Evolutionary conservation across 1,284 basidiomycete genomes (phyloP).

Genomic region (Waitea zeae): DNA sequence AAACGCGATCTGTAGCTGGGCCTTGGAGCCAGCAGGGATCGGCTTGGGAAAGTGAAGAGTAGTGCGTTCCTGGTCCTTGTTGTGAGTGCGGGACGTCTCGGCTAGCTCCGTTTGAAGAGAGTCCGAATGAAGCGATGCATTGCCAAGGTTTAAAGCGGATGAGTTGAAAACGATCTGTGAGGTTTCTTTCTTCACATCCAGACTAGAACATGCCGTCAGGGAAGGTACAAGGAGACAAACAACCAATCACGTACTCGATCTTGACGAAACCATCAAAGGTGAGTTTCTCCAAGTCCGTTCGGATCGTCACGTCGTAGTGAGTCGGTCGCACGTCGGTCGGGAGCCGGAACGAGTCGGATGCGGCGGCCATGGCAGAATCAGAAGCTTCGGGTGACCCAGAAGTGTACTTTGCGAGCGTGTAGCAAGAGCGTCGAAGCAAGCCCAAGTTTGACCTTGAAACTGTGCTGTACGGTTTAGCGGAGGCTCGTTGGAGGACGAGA

Average conservation of each 20-base stretch:
- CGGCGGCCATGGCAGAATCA: too few relatives aligned
- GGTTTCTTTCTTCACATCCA: constrained; percentile 57
- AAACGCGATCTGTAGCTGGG: constrained; percentile 46
- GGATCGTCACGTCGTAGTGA: constrained; percentile 77
- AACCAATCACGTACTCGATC: constrained; percentile 31
- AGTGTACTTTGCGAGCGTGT: too few relatives aligned
- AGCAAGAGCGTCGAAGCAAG: too few relatives aligned
- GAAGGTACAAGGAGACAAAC: neutral
- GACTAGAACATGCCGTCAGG: constrained; percentile 20
- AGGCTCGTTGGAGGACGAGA: too few relatives aligned
- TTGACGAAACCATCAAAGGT: constrained; percentile 68
- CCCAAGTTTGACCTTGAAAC: too few relatives aligned
- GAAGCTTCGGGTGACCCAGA: too few relatives aligned
- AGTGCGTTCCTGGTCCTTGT: constrained; percentile 47
- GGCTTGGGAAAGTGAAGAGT: constrained; percentile 36
- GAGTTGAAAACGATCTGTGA: constrained; percentile 57
- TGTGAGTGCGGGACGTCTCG: constrained; percentile 31
- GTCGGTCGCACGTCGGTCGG: constrained; percentile 58
- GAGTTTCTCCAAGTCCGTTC: constrained; percentile 64
- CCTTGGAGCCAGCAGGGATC: constrained; percentile 44
- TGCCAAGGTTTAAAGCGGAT: constrained; percentile 50
- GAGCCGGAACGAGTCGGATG: constrained; percentile 46
- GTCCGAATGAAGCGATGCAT: constrained; percentile 45
- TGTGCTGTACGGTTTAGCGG: too few relatives aligned
- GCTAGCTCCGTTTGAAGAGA: constrained; percentile 34